Evolutionary conservation across 257 asterid species (phyloP), one percentile per base, ranked within the genome.

Genomic region (Petrea volubilis): DNA sequence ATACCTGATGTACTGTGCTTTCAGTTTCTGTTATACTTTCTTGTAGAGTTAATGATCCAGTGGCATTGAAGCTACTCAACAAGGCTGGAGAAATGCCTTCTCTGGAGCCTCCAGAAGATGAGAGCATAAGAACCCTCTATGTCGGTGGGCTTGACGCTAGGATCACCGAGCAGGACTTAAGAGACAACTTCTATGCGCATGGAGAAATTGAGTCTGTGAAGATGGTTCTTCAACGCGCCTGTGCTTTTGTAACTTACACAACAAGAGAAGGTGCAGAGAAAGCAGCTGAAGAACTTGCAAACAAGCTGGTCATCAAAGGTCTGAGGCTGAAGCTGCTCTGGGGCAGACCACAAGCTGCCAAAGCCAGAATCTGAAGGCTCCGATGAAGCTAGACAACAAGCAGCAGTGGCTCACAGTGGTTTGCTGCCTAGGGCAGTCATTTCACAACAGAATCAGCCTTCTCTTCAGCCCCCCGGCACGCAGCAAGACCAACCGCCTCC

Each of bases 71-170:
- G 86, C 89, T 95, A 29, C 93, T 95, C 24, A 77, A 78, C 78
- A 92, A 90, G 83, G 99, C 99, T 20, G 99, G 98, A 62, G 99
- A 95, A 79, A 95, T 92, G 99, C 99, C 99, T 69, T 84, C 98
- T 20, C 73, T 95, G 65, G 98, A 92, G 81, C 97, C 98, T 50
- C 98, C 99, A 2, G 96, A 95, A 1, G 99, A 95, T 21, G 96
- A 88, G 81, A 87, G 86, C 87, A 92, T 95, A 64, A 87, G 96
- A 82, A 90, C 99, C 79, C 96, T 95, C 5, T 92, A 95, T 43
- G 82, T 95, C 8, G 99, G 99, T 57, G 97, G 99, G 60, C 87
- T 95, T 60, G 99, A 92, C 74, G 96, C 93, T 13, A 87, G 97
- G 71, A 70, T 95, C 52, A 81, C 74, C 0, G 99, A 92, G 80